Base-by-base conservation (phyloP, 140 eudicot species). In the Erigeron philadelphicus region DNA sequence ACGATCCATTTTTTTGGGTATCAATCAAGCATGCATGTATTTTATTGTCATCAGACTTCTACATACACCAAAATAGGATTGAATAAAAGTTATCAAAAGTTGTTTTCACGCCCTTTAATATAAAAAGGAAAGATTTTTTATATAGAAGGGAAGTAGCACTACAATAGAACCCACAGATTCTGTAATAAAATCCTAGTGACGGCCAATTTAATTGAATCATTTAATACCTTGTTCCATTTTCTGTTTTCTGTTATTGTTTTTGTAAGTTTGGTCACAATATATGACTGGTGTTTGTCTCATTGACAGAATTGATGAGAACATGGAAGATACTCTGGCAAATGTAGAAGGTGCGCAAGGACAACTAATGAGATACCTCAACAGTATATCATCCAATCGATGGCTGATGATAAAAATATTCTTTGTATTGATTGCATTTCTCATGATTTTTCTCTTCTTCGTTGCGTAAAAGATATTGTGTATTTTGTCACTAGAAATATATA, bases 261-360 rank as follows among this genome's bases (percentile, higher is more conserved):
- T 19, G 38, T 12, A 1, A 10, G 67, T 40, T 9, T 15, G 38
- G 35, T 53, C 44, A 59, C 68, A 47, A 63, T 47, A 53, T n/a
- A 53, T 13, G 54, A 43, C 40, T 2, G 42, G 52, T 35, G 9
- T 69, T 18, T 23, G 8, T 21, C 2, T 47, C 11, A 5, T 47
- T 61, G 19, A 17, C 70, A 72, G 76, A 61, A 91, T 91, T 62
- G 97, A 91, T 42, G 97, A 91, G 81, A 91, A 90, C 83, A 90
- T 90, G 95, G 97, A 90, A 15, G 97, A 90, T 41, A 87, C 97
- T 1, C 70, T 90, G 9, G 76, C 96, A 16, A 91, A 91, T 73
- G 97, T 91, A 45, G 97, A 91, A 60, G 96, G 96, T 13, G 97
- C 97, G n/a, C 97, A 91, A 68, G 93, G 88, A 59, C 95, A 86